A percentile compares a stretch with the other conserved stretches of the same genome.
Conservation (phyloP, 495 filamentous ascomycete species). For the Penicillium ucsense region DNA sequence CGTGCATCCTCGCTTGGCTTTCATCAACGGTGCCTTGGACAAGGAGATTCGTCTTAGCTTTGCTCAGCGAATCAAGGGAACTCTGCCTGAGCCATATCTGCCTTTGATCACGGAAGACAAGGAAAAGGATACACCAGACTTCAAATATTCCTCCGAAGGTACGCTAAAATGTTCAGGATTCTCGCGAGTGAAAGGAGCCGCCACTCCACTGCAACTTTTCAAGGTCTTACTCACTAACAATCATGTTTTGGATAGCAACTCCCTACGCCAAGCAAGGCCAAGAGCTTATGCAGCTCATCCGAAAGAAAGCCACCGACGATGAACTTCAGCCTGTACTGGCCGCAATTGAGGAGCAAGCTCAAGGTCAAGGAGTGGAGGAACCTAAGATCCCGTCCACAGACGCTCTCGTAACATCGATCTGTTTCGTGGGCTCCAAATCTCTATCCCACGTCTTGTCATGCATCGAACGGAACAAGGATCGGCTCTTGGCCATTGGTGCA, state of each 20-base stretch:
- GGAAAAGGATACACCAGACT: slow-evolving; percentile 87
- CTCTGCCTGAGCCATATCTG: slow-evolving; percentile 78
- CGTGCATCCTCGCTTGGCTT: slow-evolving; percentile 81
- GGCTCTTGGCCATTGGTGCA: slow-evolving; percentile 67
- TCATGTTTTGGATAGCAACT: slow-evolving; percentile 40
- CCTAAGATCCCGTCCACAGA: slow-evolving; percentile 78
- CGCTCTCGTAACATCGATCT: slow-evolving; percentile 85
- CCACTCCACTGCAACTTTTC: neutral
- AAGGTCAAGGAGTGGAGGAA: slow-evolving; percentile 53
- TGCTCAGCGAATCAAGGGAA: slow-evolving; percentile 89
- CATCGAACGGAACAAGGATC: slow-evolving; percentile 92
- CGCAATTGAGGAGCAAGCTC: slow-evolving; percentile 65
- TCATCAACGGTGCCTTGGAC: slow-evolving; percentile 81
- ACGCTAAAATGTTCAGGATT: slow-evolving; percentile 18
- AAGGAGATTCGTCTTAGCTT: slow-evolving; percentile 97
- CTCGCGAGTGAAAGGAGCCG: too few species aligned
- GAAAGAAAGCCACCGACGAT: slow-evolving; percentile 71
- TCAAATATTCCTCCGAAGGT: slow-evolving; percentile 81
- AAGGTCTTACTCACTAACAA: neutral
- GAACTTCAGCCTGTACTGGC: slow-evolving; percentile 71
- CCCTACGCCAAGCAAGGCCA: slow-evolving; percentile 74
- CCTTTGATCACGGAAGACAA: slow-evolving; percentile 73
- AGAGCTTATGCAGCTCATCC: slow-evolving; percentile 68
- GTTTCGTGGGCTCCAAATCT: slow-evolving; percentile 86
- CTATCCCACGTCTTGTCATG: slow-evolving; percentile 92